phyloP scores from a whole-genome alignment of 495 filamentous ascomycete genomes.

The Pseudevernia furfuracea region DNA sequence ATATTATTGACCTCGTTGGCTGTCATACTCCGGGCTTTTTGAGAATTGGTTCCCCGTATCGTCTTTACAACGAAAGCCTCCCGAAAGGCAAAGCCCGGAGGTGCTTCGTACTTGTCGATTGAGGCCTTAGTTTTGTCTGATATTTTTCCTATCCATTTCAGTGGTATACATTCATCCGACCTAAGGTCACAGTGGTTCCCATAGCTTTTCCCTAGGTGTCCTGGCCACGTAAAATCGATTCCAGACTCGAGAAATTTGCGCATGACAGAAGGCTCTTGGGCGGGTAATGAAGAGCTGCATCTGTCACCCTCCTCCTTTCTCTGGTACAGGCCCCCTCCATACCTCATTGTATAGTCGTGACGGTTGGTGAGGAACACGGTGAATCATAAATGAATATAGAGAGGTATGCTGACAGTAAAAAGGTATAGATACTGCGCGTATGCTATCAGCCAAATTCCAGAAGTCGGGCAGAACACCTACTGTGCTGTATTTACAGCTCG shows the following conservation, averaged over 20 bases:
- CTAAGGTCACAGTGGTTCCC: neutral
- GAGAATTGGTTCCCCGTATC: neutral
- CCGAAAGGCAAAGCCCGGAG: neutral
- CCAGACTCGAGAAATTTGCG: neutral
- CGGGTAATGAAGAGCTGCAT: neutral
- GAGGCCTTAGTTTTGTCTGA: neutral
- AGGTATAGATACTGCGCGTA: too few relatives aligned
- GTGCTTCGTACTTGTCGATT: neutral
- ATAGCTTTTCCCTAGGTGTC: neutral
- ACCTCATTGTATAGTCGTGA: neutral
- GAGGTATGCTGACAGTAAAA: too few relatives aligned
- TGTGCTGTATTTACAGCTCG: too few relatives aligned
- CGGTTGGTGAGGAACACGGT: too few relatives aligned
- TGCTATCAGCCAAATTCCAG: too few relatives aligned
- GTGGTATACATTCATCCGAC: neutral
- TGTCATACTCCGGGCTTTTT: neutral
- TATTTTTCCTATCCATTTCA: neutral
- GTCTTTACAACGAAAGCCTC: slow-evolving; percentile 6
- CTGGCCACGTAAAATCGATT: neutral
- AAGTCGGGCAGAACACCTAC: too few relatives aligned
- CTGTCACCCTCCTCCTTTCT: neutral
- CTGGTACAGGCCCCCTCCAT: neutral
- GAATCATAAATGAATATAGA: too few relatives aligned
- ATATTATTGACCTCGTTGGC: slow-evolving; percentile 5
- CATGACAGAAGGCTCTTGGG: neutral